A percentile compares a stretch with the other conserved stretches of the same genome.
Conservation (phyloP, 306 rosid species). For the Cicer bijugum region DNA sequence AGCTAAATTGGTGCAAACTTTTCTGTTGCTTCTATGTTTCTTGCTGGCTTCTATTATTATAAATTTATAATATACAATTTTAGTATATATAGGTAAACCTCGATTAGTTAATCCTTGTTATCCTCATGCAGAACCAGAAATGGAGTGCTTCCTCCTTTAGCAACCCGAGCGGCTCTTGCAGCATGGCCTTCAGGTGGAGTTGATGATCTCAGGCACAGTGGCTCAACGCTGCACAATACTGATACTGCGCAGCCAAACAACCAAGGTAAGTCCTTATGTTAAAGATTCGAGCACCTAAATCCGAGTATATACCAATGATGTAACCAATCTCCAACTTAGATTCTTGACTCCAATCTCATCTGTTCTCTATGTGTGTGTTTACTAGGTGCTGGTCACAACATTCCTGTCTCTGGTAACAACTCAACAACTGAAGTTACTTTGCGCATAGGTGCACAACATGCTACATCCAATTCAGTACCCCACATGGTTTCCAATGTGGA, state of each 20-base stretch:
- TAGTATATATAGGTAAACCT: background rate
- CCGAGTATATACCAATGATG: background rate
- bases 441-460: conserved; percentile 48
- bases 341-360: conserved; percentile 37
- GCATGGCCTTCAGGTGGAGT: conserved; percentile 73
- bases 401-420: conserved; percentile 43
- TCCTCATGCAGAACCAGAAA: conserved; percentile 66
- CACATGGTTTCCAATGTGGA: conserved; percentile 41
- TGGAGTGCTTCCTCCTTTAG: conserved; percentile 74
- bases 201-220: conserved; percentile 47
- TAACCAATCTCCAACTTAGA: conserved; percentile 2
- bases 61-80: background rate
- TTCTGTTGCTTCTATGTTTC: conserved; percentile 30
- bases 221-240: conserved; percentile 38
- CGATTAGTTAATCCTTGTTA: conserved; percentile 33
- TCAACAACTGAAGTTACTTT: conserved; percentile 48
- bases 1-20: conserved; percentile 20
- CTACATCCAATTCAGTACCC: conserved; percentile 51
- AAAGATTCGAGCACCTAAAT: background rate
- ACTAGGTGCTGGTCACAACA: conserved; percentile 53
- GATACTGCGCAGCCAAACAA: conserved; percentile 48
- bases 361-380: conserved; percentile 34
- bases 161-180: conserved; percentile 80
- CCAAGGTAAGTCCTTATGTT: conserved; percentile 54
- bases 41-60: conserved; percentile 27